Evolutionary conservation across 257 asterid genomes (phyloP), one percentile per base, ranked within the genome.

Genomic region (Jasminum sambac): DNA sequence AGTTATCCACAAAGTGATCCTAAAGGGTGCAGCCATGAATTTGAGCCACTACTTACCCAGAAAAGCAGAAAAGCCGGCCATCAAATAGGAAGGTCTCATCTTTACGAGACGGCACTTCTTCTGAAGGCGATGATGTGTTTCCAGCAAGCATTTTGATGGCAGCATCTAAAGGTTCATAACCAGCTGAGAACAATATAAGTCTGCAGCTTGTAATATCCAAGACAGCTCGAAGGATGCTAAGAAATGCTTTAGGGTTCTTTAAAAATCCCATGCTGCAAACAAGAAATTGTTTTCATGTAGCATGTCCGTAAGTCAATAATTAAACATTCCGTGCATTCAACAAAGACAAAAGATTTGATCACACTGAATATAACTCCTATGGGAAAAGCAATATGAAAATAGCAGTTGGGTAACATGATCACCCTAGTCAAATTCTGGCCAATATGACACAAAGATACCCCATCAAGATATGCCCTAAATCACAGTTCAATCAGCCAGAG

Each of bases 261-360:
- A 91, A 64, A 83, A 86, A 88, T 71, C 99, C 99, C 97, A 94
- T 90, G 88, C 99, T 94, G 95, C 79, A 78, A 61, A 81, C 62
- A 52, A 59, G 50, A 64, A 73, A 71, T 52, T 62, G 59, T 37
- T 68, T 63, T 62, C 55, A 17, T 8, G 59, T 50, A 13, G 25
- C 12, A 50, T 19, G 59, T 11, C 8, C 24, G 59, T 25, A 16
- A 41, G 2, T 66, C 30, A 58, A 41, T 8, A 5, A 57, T 55
- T 46, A 14, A 46, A 19, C 58, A 48, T n/a, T n/a, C 24, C 17
- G 17, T n/a, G 58, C 58, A 48, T 48, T n/a, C 11, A 1, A 48
- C 23, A 48, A 48, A 5, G 58, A 48, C 11, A 48, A 48, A n/a
- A 14, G 58, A 48, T 48, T 48, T 10, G 7, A 48, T 48, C 58